Evolutionary conservation across 768 basidiomycete species (phyloP), one percentile per base, ranked within the genome.

Genomic region (Phylloporus rhodoxanthus): DNA sequence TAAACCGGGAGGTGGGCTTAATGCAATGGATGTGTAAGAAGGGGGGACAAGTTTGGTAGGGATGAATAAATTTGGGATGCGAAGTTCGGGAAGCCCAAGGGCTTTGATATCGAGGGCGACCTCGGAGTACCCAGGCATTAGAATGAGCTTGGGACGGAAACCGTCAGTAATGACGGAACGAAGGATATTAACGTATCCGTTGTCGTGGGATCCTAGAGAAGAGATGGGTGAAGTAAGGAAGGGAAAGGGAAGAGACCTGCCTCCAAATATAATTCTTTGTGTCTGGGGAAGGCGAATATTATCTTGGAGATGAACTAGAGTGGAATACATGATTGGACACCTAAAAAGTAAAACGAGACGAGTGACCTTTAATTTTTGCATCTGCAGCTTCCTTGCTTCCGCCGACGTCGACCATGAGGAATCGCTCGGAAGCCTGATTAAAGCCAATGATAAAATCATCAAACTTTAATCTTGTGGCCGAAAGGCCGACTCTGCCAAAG

Each of bases 311-410:
- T 67, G 66, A 50, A 71, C 75, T 77, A 40, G 9, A 52, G 37
- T 17, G 62, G 58, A 37, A 41, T 34, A 41, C 8, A 36, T 41
- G 38, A 48, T 20, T 29, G 6, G 26, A 45, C 1, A 19, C 8
- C 17, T 23, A 32, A 13, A 23, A 8, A 45, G 25, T 0, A 13
- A 45, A 39, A 33, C 11, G 37, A 43, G 23, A 30, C n/a, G 45
- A 45, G 32, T 9, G 55, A 84, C 86, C 82, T 74, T 84, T 85
- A 62, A 87, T 78, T 68, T 87, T 87, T 38, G 80, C 75, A 64
- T 87, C 85, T 25, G 83, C 85, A 4, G 80, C 82, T 71, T 87
- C 85, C 68, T 87, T 87, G 43, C 74, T 79, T 52, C 69, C 70
- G 42, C 85, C 85, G 44, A 84, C 84, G 64, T 87, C 85, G 28